Conservation (phyloP, 2,329 filamentous ascomycete genomes). For the Alternaria infectoria region DNA sequence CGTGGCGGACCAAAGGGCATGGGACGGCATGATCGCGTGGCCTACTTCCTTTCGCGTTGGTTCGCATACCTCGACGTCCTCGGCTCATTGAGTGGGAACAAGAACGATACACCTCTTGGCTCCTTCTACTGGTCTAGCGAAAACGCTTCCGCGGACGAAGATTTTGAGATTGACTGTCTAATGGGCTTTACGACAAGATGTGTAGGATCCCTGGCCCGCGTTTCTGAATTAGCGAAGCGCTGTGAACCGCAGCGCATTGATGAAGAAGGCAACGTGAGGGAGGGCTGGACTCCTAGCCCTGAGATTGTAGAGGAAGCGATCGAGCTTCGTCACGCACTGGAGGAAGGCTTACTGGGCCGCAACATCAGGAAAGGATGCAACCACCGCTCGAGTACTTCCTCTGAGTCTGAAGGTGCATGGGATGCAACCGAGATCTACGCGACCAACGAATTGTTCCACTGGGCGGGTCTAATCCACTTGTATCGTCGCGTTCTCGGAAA, state of each 20-base stretch:
- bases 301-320: slow-evolving; percentile 64
- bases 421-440: slow-evolving; percentile 70
- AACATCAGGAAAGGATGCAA: slow-evolving; percentile 51
- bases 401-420: slow-evolving; percentile 55
- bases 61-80: slow-evolving; percentile 84
- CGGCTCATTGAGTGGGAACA: slow-evolving; percentile 70
- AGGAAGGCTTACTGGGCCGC: slow-evolving; percentile 55
- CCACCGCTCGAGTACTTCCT: slow-evolving; percentile 45
- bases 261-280: slow-evolving; percentile 56
- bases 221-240: slow-evolving; percentile 72
- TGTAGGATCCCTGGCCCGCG: slow-evolving; percentile 71
- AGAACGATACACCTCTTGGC: slow-evolving; percentile 52
- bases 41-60: slow-evolving; percentile 81
- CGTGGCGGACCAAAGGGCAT: slow-evolving; percentile 66
- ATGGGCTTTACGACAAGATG: slow-evolving; percentile 78
- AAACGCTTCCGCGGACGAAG: slow-evolving; percentile 63
- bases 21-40: slow-evolving; percentile 58
- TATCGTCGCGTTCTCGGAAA: slow-evolving; percentile 74
- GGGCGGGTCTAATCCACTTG: slow-evolving; percentile 77
- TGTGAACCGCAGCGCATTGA: slow-evolving; percentile 72
- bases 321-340: slow-evolving; percentile 66
- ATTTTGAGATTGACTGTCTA: slow-evolving; percentile 77
- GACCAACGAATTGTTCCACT: slow-evolving; percentile 80
- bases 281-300: slow-evolving; percentile 64
- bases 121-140: slow-evolving; percentile 50